These are phyloP conservation scores for Arbutus unedo DNA, from an alignment of 148 eudicot genomes.

Conservation along the genomic window DNA sequence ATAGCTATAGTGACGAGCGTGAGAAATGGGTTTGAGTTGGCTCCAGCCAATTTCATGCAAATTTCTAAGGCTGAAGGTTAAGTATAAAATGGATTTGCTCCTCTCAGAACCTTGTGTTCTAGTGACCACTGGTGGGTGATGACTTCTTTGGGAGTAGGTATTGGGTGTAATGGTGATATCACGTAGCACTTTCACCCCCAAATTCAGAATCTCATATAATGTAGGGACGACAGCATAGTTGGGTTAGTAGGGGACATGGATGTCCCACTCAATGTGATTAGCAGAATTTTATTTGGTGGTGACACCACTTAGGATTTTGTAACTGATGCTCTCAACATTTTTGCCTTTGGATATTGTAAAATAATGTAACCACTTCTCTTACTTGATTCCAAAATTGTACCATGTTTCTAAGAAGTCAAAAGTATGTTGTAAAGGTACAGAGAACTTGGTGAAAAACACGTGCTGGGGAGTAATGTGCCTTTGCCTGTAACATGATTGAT, in stretches of 20 bases:
- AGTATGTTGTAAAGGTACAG: background rate
- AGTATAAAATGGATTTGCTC: background rate
- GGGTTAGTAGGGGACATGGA: too few species aligned
- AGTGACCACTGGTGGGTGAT: background rate
- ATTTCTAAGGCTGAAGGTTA: background rate
- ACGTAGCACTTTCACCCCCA: background rate
- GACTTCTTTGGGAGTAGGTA: background rate
- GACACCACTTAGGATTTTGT: too few species aligned
- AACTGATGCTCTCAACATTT: too few species aligned
- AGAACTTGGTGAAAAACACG: background rate
- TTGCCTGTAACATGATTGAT: background rate
- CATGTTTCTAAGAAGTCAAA: background rate
- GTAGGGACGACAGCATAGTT: too few species aligned
- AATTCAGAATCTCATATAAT: too few species aligned
- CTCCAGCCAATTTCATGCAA: conserved; percentile 8
- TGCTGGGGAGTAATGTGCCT: background rate
- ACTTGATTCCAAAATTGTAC: background rate
- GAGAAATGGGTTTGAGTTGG: background rate
- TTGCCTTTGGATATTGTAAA: background rate
- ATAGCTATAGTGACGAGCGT: background rate
- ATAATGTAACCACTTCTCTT: background rate
- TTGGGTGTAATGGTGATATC: background rate
- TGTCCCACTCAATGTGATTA: too few species aligned
- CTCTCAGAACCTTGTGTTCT: background rate
- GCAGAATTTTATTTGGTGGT: too few species aligned